Evolutionary conservation across 345 rosid genomes (phyloP).

Genomic region (Lepidium aucheri): DNA sequence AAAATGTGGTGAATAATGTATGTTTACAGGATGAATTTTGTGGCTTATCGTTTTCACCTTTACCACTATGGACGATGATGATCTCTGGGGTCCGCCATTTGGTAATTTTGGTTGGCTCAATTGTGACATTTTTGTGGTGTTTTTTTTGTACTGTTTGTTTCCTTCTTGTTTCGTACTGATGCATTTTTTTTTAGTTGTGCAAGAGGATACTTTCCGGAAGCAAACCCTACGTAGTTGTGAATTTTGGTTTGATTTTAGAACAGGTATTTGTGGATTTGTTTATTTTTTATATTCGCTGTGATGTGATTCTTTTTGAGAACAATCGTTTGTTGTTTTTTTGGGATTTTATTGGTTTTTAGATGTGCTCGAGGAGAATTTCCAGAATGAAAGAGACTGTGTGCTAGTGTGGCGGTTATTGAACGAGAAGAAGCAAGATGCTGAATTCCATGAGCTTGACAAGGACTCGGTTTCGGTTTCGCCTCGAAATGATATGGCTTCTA

Average conservation of each 20-base stretch:
- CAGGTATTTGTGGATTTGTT: conserved; percentile 31
- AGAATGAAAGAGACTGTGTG: conserved; percentile 49
- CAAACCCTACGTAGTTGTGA: conserved; percentile 33
- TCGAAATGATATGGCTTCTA: conserved; percentile 45
- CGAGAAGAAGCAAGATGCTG: conserved; percentile 40
- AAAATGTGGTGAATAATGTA: not conserved
- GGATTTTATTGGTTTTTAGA: conserved; percentile 29
- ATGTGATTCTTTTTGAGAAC: not conserved
- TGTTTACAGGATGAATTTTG: conserved; percentile 22
- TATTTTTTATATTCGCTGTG: not conserved
- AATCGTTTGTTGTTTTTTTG: not conserved
- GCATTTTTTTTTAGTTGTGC: conserved; percentile 18
- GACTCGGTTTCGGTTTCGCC: conserved; percentile 30
- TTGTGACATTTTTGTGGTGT: not conserved
- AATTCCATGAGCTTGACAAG: conserved; percentile 44
- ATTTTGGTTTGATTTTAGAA: conserved; percentile 39
- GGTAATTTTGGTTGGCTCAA: conserved; percentile 12
- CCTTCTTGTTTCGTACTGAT: not conserved
- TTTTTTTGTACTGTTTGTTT: not conserved
- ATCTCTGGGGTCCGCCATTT: conserved; percentile 55
- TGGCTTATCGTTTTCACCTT: not conserved
- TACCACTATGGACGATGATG: conserved; percentile 35
- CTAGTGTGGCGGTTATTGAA: conserved; percentile 47
- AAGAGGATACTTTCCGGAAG: conserved; percentile 18
- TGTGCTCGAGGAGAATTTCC: conserved; percentile 45